Base-by-base conservation (phyloP, 805 yeast genomes). In the Metschnikowia noctiluminum region DNA sequence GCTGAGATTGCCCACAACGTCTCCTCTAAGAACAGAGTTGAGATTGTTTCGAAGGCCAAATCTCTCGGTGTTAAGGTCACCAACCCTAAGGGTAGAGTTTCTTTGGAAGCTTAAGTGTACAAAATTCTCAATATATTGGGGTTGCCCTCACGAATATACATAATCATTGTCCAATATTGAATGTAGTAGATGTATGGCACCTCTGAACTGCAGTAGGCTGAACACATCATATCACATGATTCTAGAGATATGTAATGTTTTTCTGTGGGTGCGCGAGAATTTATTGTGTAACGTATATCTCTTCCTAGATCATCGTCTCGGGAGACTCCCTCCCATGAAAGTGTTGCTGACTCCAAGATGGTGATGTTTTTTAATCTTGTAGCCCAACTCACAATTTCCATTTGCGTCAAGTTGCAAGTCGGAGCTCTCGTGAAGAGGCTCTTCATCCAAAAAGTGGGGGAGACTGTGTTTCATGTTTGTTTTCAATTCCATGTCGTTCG, bases 1-100 rank as follows among this genome's bases (percentile, higher is more conserved):
- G 99, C 99, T 76, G 99, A 94, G 84, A 94, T 94, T 70, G 96
- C 98, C 68, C 97, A 89, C 91, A 89, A 87, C 77, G 94, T 94
- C 66, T 91, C 98, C 66, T 89, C 98, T 66, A 91, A 84, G 82
- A 91, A 94, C 94, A 90, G 99, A 85, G 91, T 91, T 71, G 91
- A 80, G 70, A 89, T 94, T 67, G 82, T 94, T 68, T 85, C 95
- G 67, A 90, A 89, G 81, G 99, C 99, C 70, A 92, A 90, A 86
- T 89, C 96, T 76, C 82, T 90, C 70, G 98, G 98, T 80, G 82
- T 94, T 73, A 91, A 90, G 85, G 97, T 94, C 71, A 94, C 99
- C 85, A 94, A 94, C 82, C 96, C 97, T 74, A 84, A 89, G 83
- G 99, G 96, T 77, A 92, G 97, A 82, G 89, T 91, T 76, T 81